Base-by-base conservation (phyloP, 768 basidiomycete genomes). In the Calocybe indica region DNA sequence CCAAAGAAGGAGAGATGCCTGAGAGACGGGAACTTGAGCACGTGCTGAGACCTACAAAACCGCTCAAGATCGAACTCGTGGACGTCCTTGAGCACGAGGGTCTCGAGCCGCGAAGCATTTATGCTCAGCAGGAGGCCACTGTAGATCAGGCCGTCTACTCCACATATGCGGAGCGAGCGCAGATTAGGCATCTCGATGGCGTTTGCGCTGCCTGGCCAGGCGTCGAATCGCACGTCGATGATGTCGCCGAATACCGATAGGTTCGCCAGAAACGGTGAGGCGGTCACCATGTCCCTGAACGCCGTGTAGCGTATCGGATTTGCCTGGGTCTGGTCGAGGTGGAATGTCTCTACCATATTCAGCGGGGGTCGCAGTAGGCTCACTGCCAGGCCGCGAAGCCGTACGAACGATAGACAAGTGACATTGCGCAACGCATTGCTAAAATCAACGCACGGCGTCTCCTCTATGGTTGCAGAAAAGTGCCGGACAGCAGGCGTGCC, bases 191-290 rank as follows among this genome's bases (percentile, higher is more conserved):
- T 49, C 12, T 53, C 14, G n/a, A 74, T 55, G 0, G 54, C 53
- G 35, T 62, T 55, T 13, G 30, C 32, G 10, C 48, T 44, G 22
- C 47, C 47, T 7, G 66, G 57, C 68, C 69, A 71, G 1, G 47
- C 31, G 1, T 54, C 52, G 22, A 22, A 22, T 22, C 22, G 22
- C 2, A 22, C 22, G 32, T 37, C 41, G 46, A 75, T 58, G 11
- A 75, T 64, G 33, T 76, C 68, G 11, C 75, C 76, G 37, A 70
- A 65, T 9, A 78, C 51, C 22, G 74, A 76, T 22, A 79, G 63
- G 54, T 75, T 56, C 9, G 59, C 53, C 7, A 79, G 62, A 64
- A n/a, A n/a, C 29, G 35, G 12, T 5, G 42, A 34, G 29, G 11
- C 11, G 5, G 42, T 32, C 29, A 74, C n/a, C n/a, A 74, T 52